phyloP scores from a whole-genome alignment of 2,329 filamentous ascomycete genomes.

The Paraconiothyrium brasiliense region DNA sequence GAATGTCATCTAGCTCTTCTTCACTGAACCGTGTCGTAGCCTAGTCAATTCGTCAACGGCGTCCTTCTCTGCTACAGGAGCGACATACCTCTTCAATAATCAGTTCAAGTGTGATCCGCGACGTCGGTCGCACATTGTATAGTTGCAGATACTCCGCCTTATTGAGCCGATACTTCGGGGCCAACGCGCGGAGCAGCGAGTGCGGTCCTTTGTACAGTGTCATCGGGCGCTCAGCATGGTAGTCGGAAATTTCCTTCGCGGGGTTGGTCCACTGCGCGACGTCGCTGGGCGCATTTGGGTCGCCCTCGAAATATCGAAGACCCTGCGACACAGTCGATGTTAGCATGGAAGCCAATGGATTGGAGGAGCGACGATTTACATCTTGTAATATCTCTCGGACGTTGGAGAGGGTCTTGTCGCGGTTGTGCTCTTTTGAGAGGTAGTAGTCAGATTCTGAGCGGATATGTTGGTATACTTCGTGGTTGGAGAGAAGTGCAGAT shows the following conservation, averaged over 20 bases:
- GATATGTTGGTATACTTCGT: constrained; percentile 69
- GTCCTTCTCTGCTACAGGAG: background rate
- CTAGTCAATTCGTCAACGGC: constrained; percentile 20
- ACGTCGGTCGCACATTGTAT: constrained; percentile 45
- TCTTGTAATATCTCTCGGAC: constrained; percentile 70
- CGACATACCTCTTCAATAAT: constrained; percentile 47
- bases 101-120: constrained; percentile 43
- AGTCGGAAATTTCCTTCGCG: constrained; percentile 18
- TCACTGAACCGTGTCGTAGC: constrained; percentile 42
- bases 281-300: constrained; percentile 24
- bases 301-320: constrained; percentile 56
- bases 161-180: constrained; percentile 43
- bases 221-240: constrained; percentile 38
- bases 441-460: constrained; percentile 46
- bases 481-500: constrained; percentile 75
- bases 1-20: constrained; percentile 39
- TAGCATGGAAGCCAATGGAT: constrained; percentile 5
- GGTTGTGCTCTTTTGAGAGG: constrained; percentile 37
- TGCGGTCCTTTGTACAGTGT: constrained; percentile 47
- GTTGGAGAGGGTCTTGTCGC: constrained; percentile 57
- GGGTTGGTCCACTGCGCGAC: constrained; percentile 29
- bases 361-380: constrained; percentile 54
- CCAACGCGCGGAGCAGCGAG: constrained; percentile 41
- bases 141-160: constrained; percentile 52
- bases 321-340: constrained; percentile 41